Conservation (phyloP, 192 early-diverging fungal genomes). For the Dispira simplex region DNA sequence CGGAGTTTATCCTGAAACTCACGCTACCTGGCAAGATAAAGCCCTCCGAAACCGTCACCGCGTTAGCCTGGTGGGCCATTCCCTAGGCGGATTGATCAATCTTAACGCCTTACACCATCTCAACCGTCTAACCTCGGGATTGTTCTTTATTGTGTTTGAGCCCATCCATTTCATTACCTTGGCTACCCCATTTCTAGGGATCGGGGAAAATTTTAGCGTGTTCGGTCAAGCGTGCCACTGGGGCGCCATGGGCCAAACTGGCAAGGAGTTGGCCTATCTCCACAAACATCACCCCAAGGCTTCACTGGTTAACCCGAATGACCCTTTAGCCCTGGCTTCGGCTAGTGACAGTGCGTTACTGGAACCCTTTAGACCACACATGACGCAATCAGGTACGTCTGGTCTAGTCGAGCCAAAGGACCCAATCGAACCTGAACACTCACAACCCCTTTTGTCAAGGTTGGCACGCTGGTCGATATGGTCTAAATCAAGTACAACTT, state of each 20-base stretch:
- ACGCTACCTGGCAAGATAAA: background rate
- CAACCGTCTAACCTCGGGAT: slow-evolving; percentile 24
- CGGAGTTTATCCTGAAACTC: background rate
- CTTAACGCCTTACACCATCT: slow-evolving; percentile 24
- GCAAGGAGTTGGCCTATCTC: slow-evolving; percentile 20
- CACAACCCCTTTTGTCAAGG: no score
- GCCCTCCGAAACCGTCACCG: slow-evolving; percentile 7
- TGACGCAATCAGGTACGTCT: no score
- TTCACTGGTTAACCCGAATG: background rate
- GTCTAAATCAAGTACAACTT: no score
- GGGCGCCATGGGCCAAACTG: slow-evolving; percentile 30
- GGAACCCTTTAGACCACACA: background rate
- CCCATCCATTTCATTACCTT: slow-evolving; percentile 28
- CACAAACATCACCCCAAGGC: background rate
- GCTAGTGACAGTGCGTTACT: slow-evolving; percentile 2
- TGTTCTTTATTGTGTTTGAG: slow-evolving; percentile 22
- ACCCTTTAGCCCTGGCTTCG: background rate
- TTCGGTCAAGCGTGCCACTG: slow-evolving; percentile 14
- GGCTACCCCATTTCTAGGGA: slow-evolving; percentile 27
- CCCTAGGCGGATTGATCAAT: slow-evolving; percentile 32
- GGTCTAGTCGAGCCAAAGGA: background rate
- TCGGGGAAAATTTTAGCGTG: slow-evolving; percentile 23
- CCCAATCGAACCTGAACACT: background rate
- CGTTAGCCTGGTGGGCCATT: slow-evolving; percentile 33
- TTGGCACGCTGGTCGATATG: no score